A percentile compares a stretch with the other conserved stretches of the same genome.
Evolutionary conservation across 768 basidiomycete species (phyloP).

Genomic region (Suillus ampliporus): DNA sequence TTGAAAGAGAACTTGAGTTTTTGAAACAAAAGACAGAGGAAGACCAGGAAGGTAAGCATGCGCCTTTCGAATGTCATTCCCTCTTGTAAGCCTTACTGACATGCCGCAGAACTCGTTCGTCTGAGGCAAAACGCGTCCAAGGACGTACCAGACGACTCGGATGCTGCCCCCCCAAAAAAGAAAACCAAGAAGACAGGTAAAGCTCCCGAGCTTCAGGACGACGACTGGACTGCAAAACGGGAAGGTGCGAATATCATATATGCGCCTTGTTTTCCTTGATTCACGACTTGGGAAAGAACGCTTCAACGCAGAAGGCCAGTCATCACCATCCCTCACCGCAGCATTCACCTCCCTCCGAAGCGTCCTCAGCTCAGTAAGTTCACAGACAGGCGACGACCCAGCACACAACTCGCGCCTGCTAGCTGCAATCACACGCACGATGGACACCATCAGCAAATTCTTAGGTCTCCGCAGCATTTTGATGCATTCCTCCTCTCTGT

Average conservation of each 20-base stretch:
- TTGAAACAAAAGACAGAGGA: constrained; percentile 28
- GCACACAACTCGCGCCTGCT: constrained; percentile 20
- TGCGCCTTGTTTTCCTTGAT: background rate
- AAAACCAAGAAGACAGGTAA: constrained; percentile 31
- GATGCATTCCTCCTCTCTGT: background rate
- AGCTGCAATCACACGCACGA: constrained; percentile 23
- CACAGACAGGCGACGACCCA: background rate
- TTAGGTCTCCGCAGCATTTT: background rate
- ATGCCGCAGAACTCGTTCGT: constrained; percentile 27
- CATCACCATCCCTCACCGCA: constrained; percentile 27
- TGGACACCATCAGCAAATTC: background rate
- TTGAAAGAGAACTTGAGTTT: constrained; percentile 28
- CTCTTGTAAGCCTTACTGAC: background rate
- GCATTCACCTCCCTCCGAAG: constrained; percentile 29
- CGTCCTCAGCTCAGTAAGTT: constrained; percentile 15
- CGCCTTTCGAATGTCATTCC: background rate
- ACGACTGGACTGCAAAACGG: constrained; percentile 29
- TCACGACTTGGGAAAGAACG: constrained; percentile 20
- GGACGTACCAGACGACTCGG: constrained; percentile 13
- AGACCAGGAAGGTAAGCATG: constrained; percentile 29
- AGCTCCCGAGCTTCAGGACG: constrained; percentile 13
- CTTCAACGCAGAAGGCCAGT: constrained; percentile 28
- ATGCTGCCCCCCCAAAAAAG: constrained; percentile 31
- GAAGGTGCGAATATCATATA: constrained; percentile 17
- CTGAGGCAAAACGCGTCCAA: constrained; percentile 21